Evolutionary conservation across 1,284 basidiomycete species (phyloP).

Genomic region (Pseudozyma hubeiensis): DNA sequence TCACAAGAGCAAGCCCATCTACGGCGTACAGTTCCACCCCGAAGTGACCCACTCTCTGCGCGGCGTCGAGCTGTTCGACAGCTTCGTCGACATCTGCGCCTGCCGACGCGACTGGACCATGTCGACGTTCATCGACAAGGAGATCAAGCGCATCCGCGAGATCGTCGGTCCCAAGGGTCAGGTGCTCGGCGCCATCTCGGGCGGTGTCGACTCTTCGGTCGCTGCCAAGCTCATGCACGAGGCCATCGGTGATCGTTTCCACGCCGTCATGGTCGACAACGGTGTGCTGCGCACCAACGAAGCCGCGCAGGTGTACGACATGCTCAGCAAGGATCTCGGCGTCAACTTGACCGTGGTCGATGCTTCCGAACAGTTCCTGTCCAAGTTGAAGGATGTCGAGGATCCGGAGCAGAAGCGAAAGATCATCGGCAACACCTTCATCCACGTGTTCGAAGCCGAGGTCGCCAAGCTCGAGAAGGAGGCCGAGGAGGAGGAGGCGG

Average conservation of each 20-base stretch:
- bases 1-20: slow-evolving; percentile 88
- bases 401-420: slow-evolving; percentile 98
- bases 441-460: slow-evolving; percentile 95
- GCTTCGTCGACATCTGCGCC: slow-evolving; percentile 85
- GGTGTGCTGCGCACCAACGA: slow-evolving; percentile 94
- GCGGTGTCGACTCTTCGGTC: slow-evolving; percentile 97
- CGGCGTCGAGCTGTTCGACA: slow-evolving; percentile 89
- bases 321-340: slow-evolving; percentile 92
- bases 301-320: slow-evolving; percentile 90
- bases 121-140: slow-evolving; percentile 99
- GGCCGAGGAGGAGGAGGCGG: slow-evolving; percentile 78
- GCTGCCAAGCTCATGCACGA: slow-evolving; percentile 99
- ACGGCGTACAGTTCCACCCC: slow-evolving; percentile 98
- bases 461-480: slow-evolving; percentile 87
- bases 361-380: slow-evolving; percentile 91
- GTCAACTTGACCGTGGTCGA: slow-evolving; percentile 97
- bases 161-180: slow-evolving; percentile 94
- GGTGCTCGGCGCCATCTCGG: slow-evolving; percentile 96
- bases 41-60: slow-evolving; percentile 95
- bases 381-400: slow-evolving; percentile 87
- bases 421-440: slow-evolving; percentile 99
- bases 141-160: slow-evolving; percentile 91
- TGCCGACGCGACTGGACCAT: slow-evolving; percentile 93
- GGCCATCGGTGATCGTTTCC: slow-evolving; percentile 95
- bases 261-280: slow-evolving; percentile 99